A percentile compares a stretch with the other conserved stretches of the same genome.
These are phyloP conservation scores for Cercophora samala DNA, from an alignment of 495 filamentous ascomycete species.

Conservation along the genomic window DNA sequence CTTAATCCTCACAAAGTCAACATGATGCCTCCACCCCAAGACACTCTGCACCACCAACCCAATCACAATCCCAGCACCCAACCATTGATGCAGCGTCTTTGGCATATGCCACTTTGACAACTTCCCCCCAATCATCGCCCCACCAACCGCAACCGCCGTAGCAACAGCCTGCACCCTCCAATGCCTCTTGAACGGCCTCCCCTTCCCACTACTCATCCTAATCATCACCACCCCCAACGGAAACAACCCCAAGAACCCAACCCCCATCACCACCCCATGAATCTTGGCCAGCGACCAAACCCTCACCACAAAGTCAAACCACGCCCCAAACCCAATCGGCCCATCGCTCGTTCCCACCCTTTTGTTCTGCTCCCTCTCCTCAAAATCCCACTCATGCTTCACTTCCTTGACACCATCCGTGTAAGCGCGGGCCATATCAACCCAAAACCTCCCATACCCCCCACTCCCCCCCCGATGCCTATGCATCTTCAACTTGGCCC, in stretches of 20 bases:
- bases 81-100: slow-evolving; percentile 25
- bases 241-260: slow-evolving; percentile 24
- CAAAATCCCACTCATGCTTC: not conserved
- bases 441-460: slow-evolving; percentile 27
- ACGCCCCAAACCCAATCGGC: slow-evolving; percentile 15
- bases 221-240: slow-evolving; percentile 25
- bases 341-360: slow-evolving; percentile 15
- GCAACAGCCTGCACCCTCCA: slow-evolving; percentile 29
- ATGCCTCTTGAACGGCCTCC: slow-evolving; percentile 25
- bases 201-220: slow-evolving; percentile 9
- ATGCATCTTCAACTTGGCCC: slow-evolving; percentile 24
- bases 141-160: slow-evolving; percentile 15
- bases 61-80: slow-evolving; percentile 19
- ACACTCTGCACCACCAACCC: slow-evolving; percentile 23
- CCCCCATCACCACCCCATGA: slow-evolving; percentile 26
- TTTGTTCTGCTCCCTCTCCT: slow-evolving; percentile 2
- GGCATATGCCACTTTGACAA: slow-evolving; percentile 18
- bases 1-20: slow-evolving; percentile 25
- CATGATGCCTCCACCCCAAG: slow-evolving; percentile 34
- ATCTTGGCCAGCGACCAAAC: slow-evolving; percentile 14
- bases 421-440: slow-evolving; percentile 20
- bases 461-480: slow-evolving; percentile 16
- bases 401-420: not conserved
- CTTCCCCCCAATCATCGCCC: slow-evolving; percentile 19
- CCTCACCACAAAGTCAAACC: slow-evolving; percentile 13